Evolutionary conservation across 495 filamentous ascomycete genomes (phyloP).

Genomic region (Paragyromitra xinjiangensis): DNA sequence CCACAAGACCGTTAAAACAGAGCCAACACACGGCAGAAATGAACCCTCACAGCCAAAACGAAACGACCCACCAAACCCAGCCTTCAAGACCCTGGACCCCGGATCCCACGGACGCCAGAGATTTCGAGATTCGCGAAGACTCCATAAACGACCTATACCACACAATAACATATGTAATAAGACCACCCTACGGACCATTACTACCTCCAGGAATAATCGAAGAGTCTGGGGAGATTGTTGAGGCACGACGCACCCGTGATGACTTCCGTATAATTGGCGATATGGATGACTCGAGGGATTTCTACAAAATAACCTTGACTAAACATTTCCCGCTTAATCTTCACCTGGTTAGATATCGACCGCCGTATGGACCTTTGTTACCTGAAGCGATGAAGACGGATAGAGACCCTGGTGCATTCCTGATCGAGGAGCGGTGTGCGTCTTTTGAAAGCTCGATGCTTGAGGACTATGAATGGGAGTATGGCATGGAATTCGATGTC

Average conservation of each 20-base stretch:
- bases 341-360: not conserved
- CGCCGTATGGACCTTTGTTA: not conserved
- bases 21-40: too few species aligned
- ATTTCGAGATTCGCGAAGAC: not conserved
- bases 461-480: not conserved
- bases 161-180: not conserved
- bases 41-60: too few species aligned
- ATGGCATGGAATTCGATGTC: not conserved
- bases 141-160: not conserved
- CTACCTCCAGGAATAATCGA: not conserved
- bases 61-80: too few species aligned
- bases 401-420: not conserved
- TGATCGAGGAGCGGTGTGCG: not conserved
- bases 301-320: not conserved
- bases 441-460: not conserved
- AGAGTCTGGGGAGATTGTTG: not conserved
- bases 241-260: not conserved
- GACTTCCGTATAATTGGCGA: not conserved
- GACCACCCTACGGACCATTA: not conserved
- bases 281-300: not conserved
- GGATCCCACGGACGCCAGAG: not conserved
- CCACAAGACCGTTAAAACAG: too few species aligned
- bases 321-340: not conserved
- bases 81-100: not conserved
- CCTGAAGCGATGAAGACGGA: not conserved